Percentiles rank a stretch among this genome's conserved stretches.
These are phyloP conservation scores for Chaetomium sp. DNA, from an alignment of 2,329 filamentous ascomycete species.

Conservation along the genomic window DNA sequence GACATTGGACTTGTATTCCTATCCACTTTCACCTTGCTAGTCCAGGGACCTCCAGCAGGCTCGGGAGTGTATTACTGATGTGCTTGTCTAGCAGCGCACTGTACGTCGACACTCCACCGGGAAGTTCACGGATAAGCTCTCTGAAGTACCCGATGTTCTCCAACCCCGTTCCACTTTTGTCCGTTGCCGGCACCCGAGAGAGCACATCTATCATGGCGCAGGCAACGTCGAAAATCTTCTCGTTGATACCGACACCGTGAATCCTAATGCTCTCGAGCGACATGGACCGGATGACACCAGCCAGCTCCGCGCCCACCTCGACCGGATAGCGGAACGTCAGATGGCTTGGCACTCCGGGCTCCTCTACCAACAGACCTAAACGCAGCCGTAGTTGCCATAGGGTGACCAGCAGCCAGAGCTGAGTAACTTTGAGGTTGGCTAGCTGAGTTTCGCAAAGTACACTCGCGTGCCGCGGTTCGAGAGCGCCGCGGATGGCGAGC, in stretches of 20 bases:
- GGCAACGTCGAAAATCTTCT: conserved; percentile 51
- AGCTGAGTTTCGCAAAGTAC: conserved; percentile 48
- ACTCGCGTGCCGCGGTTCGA: conserved; percentile 36
- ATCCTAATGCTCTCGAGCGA: conserved; percentile 43
- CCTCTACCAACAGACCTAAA: conserved; percentile 37
- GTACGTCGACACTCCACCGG: conserved; percentile 12
- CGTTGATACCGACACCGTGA: conserved; percentile 50
- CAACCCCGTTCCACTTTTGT: not conserved
- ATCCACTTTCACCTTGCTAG: not conserved
- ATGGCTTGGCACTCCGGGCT: conserved; percentile 30
- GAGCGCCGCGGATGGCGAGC: conserved; percentile 36
- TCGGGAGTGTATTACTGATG: conserved; percentile 14
- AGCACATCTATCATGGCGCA: conserved; percentile 50
- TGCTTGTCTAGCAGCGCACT: conserved; percentile 8
- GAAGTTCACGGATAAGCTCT: conserved; percentile 11
- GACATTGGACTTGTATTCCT: not conserved
- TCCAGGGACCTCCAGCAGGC: not conserved
- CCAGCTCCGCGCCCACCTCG: conserved; percentile 42
- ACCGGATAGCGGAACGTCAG: conserved; percentile 33
- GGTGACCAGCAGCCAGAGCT: conserved; percentile 50
- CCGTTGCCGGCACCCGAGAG: conserved; percentile 43
- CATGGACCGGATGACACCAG: conserved; percentile 44
- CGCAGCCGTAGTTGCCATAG: conserved; percentile 50
- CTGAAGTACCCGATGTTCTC: conserved; percentile 12
- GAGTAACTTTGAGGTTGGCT: conserved; percentile 48